phyloP scores from a whole-genome alignment of 257 asterid genomes.

The Capsicum rhomboideum region DNA sequence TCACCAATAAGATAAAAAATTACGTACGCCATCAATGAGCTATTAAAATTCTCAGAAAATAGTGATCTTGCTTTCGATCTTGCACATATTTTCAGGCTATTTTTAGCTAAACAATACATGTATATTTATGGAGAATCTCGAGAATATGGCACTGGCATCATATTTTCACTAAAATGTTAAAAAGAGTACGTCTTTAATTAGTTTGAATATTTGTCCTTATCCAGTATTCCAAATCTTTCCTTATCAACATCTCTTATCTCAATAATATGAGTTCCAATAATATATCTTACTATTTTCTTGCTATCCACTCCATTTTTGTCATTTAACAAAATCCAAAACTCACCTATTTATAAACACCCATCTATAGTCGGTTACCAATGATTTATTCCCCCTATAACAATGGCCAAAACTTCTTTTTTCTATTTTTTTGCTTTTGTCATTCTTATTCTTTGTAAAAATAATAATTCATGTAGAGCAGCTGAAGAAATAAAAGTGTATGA shows the following conservation, averaged over 20 bases:
- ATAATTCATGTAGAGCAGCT: constrained; percentile 7
- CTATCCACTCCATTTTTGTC: background rate
- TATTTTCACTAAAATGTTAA: background rate
- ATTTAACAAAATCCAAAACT: background rate
- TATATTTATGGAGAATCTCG: background rate
- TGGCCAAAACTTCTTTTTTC: constrained; percentile 14
- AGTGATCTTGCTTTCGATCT: too few relatives aligned
- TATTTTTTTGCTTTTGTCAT: constrained; percentile 12
- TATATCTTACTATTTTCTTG: background rate
- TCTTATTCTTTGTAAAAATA: background rate
- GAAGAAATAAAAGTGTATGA: constrained; percentile 37
- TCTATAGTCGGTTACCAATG: background rate
- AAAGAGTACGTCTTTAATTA: background rate
- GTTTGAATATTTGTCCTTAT: background rate
- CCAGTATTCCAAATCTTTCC: background rate
- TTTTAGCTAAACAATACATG: background rate
- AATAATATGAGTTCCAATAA: too few relatives aligned
- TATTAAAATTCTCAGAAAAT: too few relatives aligned
- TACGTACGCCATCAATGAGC: too few relatives aligned
- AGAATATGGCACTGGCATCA: background rate
- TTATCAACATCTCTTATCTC: background rate
- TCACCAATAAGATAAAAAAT: too few relatives aligned
- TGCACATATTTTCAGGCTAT: background rate
- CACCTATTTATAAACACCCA: background rate
- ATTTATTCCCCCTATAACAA: background rate